Percentiles rank a stretch among this genome's conserved stretches.
These are phyloP conservation scores for Cyclotella distinguenda DNA, from an alignment of 108 stramenopile species.

Conservation along the genomic window DNA sequence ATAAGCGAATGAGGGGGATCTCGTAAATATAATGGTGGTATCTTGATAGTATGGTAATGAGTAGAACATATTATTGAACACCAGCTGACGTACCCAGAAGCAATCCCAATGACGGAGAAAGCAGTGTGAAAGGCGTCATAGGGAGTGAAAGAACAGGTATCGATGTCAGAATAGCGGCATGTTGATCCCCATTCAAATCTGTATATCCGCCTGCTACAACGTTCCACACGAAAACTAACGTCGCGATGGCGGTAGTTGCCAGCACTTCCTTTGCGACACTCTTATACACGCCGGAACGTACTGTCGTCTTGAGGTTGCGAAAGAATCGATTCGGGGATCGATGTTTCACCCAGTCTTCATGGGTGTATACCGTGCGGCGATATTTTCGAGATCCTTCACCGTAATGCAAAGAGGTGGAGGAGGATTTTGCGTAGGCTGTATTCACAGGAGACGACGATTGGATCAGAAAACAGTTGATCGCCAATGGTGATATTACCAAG, in stretches of 20 bases:
- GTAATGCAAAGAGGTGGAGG: slow-evolving; percentile 11
- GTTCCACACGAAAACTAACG: slow-evolving; percentile 57
- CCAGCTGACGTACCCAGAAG: slow-evolving; percentile 56
- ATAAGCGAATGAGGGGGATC: not conserved
- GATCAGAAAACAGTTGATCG: slow-evolving; percentile 20
- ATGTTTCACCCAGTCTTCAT: slow-evolving; percentile 73
- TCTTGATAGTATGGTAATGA: not conserved
- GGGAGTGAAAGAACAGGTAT: slow-evolving; percentile 53
- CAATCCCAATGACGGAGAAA: slow-evolving; percentile 68
- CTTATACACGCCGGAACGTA: slow-evolving; percentile 61
- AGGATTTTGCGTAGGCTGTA: not conserved
- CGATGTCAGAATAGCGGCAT: slow-evolving; percentile 35
- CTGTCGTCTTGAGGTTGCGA: slow-evolving; percentile 47
- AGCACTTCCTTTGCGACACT: slow-evolving; percentile 55
- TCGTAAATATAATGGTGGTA: not conserved
- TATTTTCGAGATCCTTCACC: slow-evolving; percentile 67
- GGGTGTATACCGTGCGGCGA: slow-evolving; percentile 75
- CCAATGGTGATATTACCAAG: slow-evolving; percentile 20
- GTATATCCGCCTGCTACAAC: slow-evolving; percentile 55
- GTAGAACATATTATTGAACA: not conserved
- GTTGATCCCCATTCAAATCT: slow-evolving; percentile 55
- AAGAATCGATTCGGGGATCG: slow-evolving; percentile 65
- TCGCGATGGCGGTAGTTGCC: slow-evolving; percentile 46
- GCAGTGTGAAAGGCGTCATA: slow-evolving; percentile 61
- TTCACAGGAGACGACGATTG: not conserved